Percentiles rank a stretch among this genome's conserved stretches.
phyloP scores from a whole-genome alignment of 2,329 filamentous ascomycete species.

The Fonsecaea nubica region DNA sequence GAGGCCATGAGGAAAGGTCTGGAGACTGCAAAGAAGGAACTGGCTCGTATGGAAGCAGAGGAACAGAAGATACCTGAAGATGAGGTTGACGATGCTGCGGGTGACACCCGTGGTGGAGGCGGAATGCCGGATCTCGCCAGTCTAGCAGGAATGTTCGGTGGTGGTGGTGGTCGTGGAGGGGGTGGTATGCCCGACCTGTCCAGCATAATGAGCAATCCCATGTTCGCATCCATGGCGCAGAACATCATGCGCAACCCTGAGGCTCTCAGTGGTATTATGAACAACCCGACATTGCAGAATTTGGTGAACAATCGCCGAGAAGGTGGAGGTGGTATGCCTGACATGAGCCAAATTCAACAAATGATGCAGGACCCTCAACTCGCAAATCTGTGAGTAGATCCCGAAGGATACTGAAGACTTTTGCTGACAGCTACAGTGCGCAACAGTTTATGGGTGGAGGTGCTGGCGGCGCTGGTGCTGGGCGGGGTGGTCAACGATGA shows the following conservation, averaged over 20 bases:
- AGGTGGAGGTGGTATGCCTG: slow-evolving; percentile 82
- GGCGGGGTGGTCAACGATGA: slow-evolving; percentile 31
- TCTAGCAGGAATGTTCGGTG: slow-evolving; percentile 74
- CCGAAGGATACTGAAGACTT: not conserved
- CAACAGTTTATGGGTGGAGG: slow-evolving; percentile 70
- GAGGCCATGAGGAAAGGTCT: slow-evolving; percentile 97
- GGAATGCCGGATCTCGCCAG: slow-evolving; percentile 75
- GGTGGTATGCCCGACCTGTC: slow-evolving; percentile 88
- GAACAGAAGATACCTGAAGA: slow-evolving; percentile 58
- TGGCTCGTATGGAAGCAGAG: slow-evolving; percentile 76
- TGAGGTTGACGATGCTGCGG: slow-evolving; percentile 58
- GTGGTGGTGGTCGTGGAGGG: slow-evolving; percentile 61
- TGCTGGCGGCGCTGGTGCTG: slow-evolving; percentile 49
- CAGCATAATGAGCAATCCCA: slow-evolving; percentile 93
- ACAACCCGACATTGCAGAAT: slow-evolving; percentile 68
- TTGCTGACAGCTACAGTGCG: slow-evolving; percentile 55
- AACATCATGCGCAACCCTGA: slow-evolving; percentile 97
- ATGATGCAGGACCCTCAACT: slow-evolving; percentile 93
- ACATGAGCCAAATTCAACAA: slow-evolving; percentile 65
- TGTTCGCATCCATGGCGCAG: slow-evolving; percentile 97
- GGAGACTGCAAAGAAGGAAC: slow-evolving; percentile 87
- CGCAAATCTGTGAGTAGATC: slow-evolving; percentile 80
- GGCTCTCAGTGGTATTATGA: slow-evolving; percentile 90
- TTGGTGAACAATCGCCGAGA: slow-evolving; percentile 42
- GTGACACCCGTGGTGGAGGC: slow-evolving; percentile 53